phyloP scores from a whole-genome alignment of 768 basidiomycete species.

The Cubamyces sp. region DNA sequence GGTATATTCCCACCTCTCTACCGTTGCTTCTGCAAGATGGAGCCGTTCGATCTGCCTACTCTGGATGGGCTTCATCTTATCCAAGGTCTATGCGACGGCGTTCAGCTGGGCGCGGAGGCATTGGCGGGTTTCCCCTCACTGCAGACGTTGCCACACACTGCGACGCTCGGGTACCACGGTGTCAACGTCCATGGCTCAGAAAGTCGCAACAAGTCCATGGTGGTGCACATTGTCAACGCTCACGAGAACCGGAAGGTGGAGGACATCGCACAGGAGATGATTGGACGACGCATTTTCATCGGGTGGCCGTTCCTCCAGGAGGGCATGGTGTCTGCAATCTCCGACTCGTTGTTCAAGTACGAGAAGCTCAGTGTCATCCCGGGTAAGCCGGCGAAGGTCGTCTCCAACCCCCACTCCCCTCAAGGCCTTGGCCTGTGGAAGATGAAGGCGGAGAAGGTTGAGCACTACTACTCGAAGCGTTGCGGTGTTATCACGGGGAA shows the following conservation, averaged over 20 bases:
- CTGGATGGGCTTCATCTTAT: conserved; percentile 84
- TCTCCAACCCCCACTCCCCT: conserved; percentile 74
- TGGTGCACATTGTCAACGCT: conserved; percentile 80
- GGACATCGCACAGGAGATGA: conserved; percentile 72
- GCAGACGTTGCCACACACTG: conserved; percentile 81
- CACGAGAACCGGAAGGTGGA: conserved; percentile 69
- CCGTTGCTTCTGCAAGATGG: conserved; percentile 79
- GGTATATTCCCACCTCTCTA: conserved; percentile 92
- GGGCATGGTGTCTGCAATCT: conserved; percentile 83
- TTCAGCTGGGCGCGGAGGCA: conserved; percentile 80
- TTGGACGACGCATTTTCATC: conserved; percentile 78
- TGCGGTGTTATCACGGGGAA: conserved; percentile 84
- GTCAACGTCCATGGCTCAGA: conserved; percentile 94
- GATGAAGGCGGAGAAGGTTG: conserved; percentile 78
- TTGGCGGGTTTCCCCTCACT: conserved; percentile 97
- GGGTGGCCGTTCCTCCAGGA: conserved; percentile 97
- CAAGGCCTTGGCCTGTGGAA: conserved; percentile 78
- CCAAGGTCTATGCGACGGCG: conserved; percentile 87
- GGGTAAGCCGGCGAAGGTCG: conserved; percentile 53
- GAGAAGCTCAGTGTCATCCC: conserved; percentile 66
- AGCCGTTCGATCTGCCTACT: conserved; percentile 87
- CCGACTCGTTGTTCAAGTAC: conserved; percentile 86
- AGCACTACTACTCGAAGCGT: conserved; percentile 85
- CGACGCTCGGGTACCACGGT: conserved; percentile 78
- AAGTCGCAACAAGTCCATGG: conserved; percentile 91